Base-by-base conservation (phyloP, 116 monocot genomes). In the Phalaenopsis hybrid region DNA sequence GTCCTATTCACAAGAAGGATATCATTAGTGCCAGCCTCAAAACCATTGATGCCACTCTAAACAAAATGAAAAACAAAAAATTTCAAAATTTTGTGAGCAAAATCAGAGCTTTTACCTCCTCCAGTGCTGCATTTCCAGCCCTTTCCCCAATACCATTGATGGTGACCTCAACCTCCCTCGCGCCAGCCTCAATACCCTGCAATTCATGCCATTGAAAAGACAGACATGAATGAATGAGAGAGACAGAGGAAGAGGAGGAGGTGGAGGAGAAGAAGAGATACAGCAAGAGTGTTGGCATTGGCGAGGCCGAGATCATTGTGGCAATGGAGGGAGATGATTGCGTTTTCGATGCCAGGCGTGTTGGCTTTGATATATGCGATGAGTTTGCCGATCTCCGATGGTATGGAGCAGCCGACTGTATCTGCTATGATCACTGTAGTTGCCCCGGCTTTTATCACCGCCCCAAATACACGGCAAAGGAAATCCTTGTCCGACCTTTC, bases 141-240 rank as follows among this genome's bases (percentile, higher is more conserved):
- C 83, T 78, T 25, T 83, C 83, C 46, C 78, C 83, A 52, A 83
- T 83, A 8, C 83, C 83, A 79, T 83, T 83, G 7, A 83, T 72
- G 49, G 83, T 79, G 18, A 79, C 83, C 49, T 83, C 83, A 8
- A 83, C 63, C 50, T 78, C 78, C 68, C 83, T 83, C 6, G 83
- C 83, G 3, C 83, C 83, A 0, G 49, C 78, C 5, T 75, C 33
- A 8, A 51, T 69, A 7, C 78, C 83, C 83, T 83, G 52, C 23
- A 68, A 57, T 44, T 20, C 55, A 10, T 44, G 23, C 12, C 28
- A 17, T 20, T 44, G n/a, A 3, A 75, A 75, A 21, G 18, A 46
- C 0, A 21, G 46, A 4, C 75, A 75, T 46, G 75, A 46, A n/a
- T 18, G 45, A 73, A 16, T 8, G 73, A 31, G 44, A 44, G 6